Percentiles rank a stretch among this genome's conserved stretches.
phyloP scores from a whole-genome alignment of 2,329 filamentous ascomycete genomes.

The Trichoderma polysporum region DNA sequence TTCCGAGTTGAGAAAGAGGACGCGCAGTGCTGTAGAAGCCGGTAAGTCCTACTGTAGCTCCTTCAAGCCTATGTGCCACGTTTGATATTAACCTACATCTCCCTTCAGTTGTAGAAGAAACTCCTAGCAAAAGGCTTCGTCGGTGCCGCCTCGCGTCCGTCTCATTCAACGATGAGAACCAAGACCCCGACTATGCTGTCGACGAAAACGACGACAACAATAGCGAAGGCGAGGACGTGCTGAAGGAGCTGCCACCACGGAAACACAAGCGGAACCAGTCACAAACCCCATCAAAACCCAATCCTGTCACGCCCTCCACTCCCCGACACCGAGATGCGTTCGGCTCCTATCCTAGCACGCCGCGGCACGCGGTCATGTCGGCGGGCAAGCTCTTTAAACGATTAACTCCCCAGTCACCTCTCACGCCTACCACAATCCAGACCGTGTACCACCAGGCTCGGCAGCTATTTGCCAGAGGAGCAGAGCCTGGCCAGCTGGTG shows the following conservation, averaged over 20 bases:
- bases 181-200: conserved; percentile 43
- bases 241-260: conserved; percentile 35
- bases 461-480: conserved; percentile 80
- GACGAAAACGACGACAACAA: conserved; percentile 35
- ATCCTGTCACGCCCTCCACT: conserved; percentile 67
- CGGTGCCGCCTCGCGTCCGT: conserved; percentile 43
- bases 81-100: not conserved
- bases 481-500: conserved; percentile 70
- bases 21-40: conserved; percentile 31
- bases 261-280: conserved; percentile 32
- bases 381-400: conserved; percentile 74
- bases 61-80: not conserved
- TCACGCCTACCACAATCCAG: conserved; percentile 64
- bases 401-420: conserved; percentile 72
- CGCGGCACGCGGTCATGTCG: conserved; percentile 79
- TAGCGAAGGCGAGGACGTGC: conserved; percentile 44
- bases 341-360: conserved; percentile 70
- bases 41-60: conserved; percentile 29
- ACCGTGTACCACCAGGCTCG: conserved; percentile 86
- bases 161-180: conserved; percentile 66
- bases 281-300: conserved; percentile 40
- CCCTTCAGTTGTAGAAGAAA: conserved; percentile 28
- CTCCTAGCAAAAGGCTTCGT: conserved; percentile 45
- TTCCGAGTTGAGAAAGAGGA: conserved; percentile 38
- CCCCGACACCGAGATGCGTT: conserved; percentile 79